Evolutionary conservation across 805 yeast genomes (phyloP).

Genomic region (Suhomyces prunicola): DNA sequence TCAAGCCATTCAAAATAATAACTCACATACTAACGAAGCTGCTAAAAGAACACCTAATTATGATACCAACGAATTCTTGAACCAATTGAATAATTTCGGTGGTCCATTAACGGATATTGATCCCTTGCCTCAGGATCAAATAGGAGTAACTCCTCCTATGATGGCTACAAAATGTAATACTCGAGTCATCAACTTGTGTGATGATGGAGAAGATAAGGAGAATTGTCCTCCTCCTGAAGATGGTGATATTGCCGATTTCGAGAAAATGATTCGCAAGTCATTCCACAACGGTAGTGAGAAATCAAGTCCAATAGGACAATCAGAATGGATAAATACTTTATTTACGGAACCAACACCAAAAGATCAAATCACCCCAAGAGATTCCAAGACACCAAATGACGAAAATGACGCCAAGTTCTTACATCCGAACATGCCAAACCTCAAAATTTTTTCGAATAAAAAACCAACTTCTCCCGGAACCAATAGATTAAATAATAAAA

Average conservation of each 20-base stretch:
- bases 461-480: conserved; percentile 21
- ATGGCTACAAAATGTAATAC: conserved; percentile 56
- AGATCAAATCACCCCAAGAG: conserved; percentile 26
- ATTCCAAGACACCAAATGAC: conserved; percentile 18
- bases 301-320: conserved; percentile 34
- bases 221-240: conserved; percentile 21
- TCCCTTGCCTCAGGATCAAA: conserved; percentile 36
- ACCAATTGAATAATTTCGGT: conserved; percentile 37
- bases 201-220: conserved; percentile 29
- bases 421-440: conserved; percentile 28
- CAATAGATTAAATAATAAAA: conserved; percentile 14
- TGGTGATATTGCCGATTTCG: conserved; percentile 16
- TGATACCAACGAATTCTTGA: conserved; percentile 40
- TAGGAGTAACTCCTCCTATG: conserved; percentile 43
- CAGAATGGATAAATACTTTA: conserved; percentile 43
- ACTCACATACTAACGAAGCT: conserved; percentile 2
- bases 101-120: conserved; percentile 49
- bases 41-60: conserved; percentile 22
- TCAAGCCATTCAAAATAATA: conserved; percentile 31
- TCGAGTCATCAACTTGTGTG: conserved; percentile 51
- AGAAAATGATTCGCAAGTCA: conserved; percentile 23
- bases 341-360: conserved; percentile 43
- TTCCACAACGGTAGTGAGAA: conserved; percentile 20
- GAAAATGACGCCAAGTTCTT: conserved; percentile 11
- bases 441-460: conserved; percentile 27